Conservation (phyloP, 257 asterid species). For the Nicotiana paniculata region DNA sequence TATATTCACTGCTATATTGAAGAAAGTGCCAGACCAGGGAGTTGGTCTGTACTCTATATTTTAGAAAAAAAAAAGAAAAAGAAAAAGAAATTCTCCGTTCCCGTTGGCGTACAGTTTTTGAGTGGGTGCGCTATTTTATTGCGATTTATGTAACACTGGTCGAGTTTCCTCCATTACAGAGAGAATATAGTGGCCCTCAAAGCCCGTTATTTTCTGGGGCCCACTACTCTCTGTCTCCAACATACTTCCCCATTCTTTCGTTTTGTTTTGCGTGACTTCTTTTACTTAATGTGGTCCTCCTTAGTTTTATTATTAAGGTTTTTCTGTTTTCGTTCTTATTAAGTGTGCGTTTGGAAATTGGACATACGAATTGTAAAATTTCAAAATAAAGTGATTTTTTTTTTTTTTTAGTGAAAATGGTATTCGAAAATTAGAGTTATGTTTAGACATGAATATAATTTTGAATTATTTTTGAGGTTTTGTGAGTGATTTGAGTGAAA, state of each 20-base stretch:
- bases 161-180: neutral
- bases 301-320: neutral
- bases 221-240: neutral
- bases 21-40: conserved; percentile 1
- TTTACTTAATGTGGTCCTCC: neutral
- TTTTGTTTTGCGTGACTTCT: neutral
- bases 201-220: neutral
- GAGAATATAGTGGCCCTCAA: conserved; percentile 2
- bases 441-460: no score
- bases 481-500: no score
- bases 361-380: no score
- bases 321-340: neutral
- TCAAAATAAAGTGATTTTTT: no score
- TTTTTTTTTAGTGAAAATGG: no score
- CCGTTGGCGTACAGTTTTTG: neutral
- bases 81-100: neutral
- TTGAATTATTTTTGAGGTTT: no score
- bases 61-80: no score
- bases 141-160: neutral
- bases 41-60: neutral
- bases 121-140: neutral
- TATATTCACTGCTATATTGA: neutral
- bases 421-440: no score
- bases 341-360: no score
- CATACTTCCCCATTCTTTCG: neutral